Evolutionary conservation across 768 basidiomycete species (phyloP).

Genomic region (Serendipita vermifera): DNA sequence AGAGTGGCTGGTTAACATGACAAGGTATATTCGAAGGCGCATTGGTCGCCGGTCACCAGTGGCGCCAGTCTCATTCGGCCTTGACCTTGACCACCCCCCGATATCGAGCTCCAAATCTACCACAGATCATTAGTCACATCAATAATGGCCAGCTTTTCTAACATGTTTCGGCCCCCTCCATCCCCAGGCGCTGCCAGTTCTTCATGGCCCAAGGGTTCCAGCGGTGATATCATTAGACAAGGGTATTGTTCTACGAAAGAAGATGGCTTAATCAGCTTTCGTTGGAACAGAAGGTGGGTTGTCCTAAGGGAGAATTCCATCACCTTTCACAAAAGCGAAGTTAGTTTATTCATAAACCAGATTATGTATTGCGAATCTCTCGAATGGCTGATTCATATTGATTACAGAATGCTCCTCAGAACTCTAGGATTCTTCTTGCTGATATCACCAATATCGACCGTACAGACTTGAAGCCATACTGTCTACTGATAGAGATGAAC

Average conservation of each 20-base stretch:
- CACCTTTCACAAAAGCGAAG: conserved; percentile 84
- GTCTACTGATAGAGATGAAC: conserved; percentile 72
- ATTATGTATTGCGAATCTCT: not conserved
- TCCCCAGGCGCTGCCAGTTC: no score
- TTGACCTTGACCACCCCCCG: no score
- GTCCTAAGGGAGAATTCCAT: conserved; percentile 69
- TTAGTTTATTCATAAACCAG: conserved; percentile 32
- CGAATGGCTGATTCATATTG: not conserved
- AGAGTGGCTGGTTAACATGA: no score
- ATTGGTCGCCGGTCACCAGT: no score
- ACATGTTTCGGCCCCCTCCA: no score
- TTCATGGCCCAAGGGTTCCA: no score
- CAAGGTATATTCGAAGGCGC: no score
- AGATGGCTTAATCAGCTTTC: conserved; percentile 81
- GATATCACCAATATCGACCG: conserved; percentile 84
- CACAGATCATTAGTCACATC: no score
- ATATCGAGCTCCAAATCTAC: no score
- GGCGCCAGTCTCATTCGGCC: no score
- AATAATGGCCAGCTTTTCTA: no score
- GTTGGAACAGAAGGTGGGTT: conserved; percentile 87
- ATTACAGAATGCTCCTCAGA: conserved; percentile 39
- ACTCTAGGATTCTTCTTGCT: conserved; percentile 48
- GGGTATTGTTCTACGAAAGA: conserved; percentile 86
- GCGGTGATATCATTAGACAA: conserved; percentile 36
- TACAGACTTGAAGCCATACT: conserved; percentile 90